phyloP scores from a whole-genome alignment of 495 filamentous ascomycete genomes.

The Neurospora sp. region DNA sequence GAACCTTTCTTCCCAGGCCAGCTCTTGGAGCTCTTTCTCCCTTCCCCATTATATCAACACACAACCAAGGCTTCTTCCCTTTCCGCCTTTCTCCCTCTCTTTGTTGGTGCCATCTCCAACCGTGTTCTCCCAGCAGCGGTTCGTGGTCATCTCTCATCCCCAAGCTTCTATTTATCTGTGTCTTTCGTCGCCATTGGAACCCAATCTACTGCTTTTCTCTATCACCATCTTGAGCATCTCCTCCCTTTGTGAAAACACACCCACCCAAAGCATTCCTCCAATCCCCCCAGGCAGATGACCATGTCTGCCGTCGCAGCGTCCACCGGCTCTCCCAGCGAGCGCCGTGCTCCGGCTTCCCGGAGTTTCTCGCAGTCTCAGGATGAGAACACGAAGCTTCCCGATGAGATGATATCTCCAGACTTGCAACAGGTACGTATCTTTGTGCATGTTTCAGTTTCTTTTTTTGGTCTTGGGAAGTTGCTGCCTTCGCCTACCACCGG shows the following conservation, averaged over 20 bases:
- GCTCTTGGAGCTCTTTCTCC: background rate
- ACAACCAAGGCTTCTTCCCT: background rate
- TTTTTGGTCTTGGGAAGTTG: background rate
- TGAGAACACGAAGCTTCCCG: conserved; percentile 30
- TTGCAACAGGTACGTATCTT: background rate
- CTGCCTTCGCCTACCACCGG: background rate
- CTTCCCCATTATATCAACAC: background rate
- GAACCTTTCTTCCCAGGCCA: background rate
- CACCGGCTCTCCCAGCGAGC: conserved; percentile 39
- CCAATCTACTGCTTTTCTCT: conserved; percentile 17
- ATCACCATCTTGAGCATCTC: conserved; percentile 20
- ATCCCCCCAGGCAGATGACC: conserved; percentile 8
- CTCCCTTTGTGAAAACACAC: conserved; percentile 8
- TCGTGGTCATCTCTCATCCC: background rate
- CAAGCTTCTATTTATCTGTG: background rate
- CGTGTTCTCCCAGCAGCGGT: background rate
- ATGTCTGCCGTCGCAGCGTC: conserved; percentile 37
- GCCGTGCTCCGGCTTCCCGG: conserved; percentile 26
- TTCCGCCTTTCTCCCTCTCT: background rate
- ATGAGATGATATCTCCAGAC: conserved; percentile 5
- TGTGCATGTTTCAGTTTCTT: background rate
- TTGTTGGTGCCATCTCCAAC: background rate
- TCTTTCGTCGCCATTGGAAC: background rate
- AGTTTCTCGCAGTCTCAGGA: conserved; percentile 24
- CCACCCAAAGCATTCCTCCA: conserved; percentile 3